Evolutionary conservation across 192 early-diverging fungal genomes (phyloP), one percentile per base, ranked within the genome.

Genomic region (Phycomyces nitens): DNA sequence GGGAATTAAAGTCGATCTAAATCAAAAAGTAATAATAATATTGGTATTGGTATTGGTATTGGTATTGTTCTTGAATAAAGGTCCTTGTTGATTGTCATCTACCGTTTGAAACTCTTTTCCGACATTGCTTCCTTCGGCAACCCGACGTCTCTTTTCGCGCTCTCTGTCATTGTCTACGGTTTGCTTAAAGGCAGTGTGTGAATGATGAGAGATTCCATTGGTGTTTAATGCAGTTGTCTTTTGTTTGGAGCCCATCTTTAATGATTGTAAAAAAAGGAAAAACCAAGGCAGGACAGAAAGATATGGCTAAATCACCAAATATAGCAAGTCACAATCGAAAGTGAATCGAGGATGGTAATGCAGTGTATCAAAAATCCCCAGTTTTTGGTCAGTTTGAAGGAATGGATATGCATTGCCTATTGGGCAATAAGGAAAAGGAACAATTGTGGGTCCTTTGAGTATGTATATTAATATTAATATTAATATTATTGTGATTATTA

Each of bases 1-100:
- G 47, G 1, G 73, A 76, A 58, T 75, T 69, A 53, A 79, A 79
- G 47, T 79, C 77, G 29, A 79, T 61, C 74, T 77, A 54, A 22
- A 26, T 0, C n/a, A 39, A 56, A 26, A 23, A 27, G 29, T 56
- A 9, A 29, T 23, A 15, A 50, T 50, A 5, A 50, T 50, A 20
- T 20, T 50, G 6, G 47, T 50, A n/a, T n/a, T n/a, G n/a, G n/a
- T 50, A 50, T 50, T 50, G 14, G 16, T 50, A 50, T 50, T 50
- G 0, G 9, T 15, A 16, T 55, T 24, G 3, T 26, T 55, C 4
- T 55, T 55, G n/a, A n/a, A 56, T 9, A 26, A 29, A 20, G 15
- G 20, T 8, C 11, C 11, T 20, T 49, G 12, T n/a, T n/a, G n/a
- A n/a, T n/a, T n/a, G 44, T 49, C 10, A 34, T 56, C 41, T 55